Base-by-base conservation (phyloP, 164 flowering plant species). In the Cinnamomum chago region DNA sequence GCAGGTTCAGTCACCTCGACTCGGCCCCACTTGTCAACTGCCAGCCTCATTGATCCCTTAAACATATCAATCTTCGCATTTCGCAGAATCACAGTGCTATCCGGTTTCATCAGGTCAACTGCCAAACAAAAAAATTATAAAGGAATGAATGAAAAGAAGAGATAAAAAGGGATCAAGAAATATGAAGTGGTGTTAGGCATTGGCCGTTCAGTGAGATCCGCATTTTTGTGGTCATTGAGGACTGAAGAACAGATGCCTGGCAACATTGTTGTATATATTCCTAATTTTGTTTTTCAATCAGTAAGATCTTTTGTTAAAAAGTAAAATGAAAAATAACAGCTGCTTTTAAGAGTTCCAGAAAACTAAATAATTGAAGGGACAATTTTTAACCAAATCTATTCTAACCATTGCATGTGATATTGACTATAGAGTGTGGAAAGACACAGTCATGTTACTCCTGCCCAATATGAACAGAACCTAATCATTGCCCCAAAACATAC, bases 51-150 rank as follows among this genome's bases (percentile, higher is more conserved):
- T n/a, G 87, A 81, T 14, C 87, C 85, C 81, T 81, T 84, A 62
- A 84, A 82, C 87, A 84, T 84, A 76, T 84, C 85, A 69, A 82
- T 85, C 80, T 81, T 85, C 13, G 87, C 84, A 80, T 85, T 85
- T 22, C 83, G 77, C 68, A 83, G 75, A 64, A 80, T 82, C 40
- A 85, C 83, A n/a, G 86, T 83, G n/a, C 76, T 33, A 23, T 70
- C 83, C 30, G 88, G 74, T 73, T 83, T 82, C 84, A 83, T 82
- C 82, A 82, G 28, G 77, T 81, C 84, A 73, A 85, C 88, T 85
- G 85, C 75, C 70, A 22, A 40, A 47, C 65, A 58, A 5, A 22
- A 58, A 52, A 33, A 27, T 1, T 13, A 55, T 55, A 3, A 55
- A 15, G 20, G 7, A 15, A 55, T 55, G 60, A 55, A 55, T 20